Percentiles rank a stretch among this genome's conserved stretches.
phyloP scores from a whole-genome alignment of 768 basidiomycete species.

The Hydnum rufescens region DNA sequence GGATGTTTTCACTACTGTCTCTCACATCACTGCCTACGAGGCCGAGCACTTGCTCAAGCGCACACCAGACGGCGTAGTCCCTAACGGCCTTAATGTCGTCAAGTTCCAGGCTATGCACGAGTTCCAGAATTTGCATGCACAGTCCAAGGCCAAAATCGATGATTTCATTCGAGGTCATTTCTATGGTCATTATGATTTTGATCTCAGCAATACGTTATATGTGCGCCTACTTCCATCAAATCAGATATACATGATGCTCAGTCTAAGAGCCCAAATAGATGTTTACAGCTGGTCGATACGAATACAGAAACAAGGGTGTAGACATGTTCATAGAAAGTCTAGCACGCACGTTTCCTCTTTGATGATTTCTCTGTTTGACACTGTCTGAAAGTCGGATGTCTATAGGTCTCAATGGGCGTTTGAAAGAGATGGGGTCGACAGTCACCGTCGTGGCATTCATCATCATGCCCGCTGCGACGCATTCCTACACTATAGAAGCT shows the following conservation, averaged over 20 bases:
- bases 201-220: slow-evolving; percentile 79
- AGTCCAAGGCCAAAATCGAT: slow-evolving; percentile 91
- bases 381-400: neutral
- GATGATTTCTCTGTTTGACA: neutral
- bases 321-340: slow-evolving; percentile 99
- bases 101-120: slow-evolving; percentile 99
- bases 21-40: slow-evolving; percentile 97
- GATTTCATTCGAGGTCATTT: slow-evolving; percentile 97
- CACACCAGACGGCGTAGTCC: slow-evolving; percentile 91
- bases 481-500: slow-evolving; percentile 94
- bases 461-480: slow-evolving; percentile 92
- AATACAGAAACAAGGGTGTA: slow-evolving; percentile 97
- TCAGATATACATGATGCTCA: neutral
- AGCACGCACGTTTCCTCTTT: slow-evolving; percentile 34
- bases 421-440: slow-evolving; percentile 42
- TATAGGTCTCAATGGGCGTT: slow-evolving; percentile 36
- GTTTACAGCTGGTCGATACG: slow-evolving; percentile 98
- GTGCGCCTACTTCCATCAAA: slow-evolving; percentile 22
- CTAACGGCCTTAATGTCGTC: slow-evolving; percentile 94
- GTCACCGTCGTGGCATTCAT: slow-evolving; percentile 93
- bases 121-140: slow-evolving; percentile 88
- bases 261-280: slow-evolving; percentile 33
- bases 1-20: slow-evolving; percentile 96
- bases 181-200: slow-evolving; percentile 94
- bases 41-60: slow-evolving; percentile 89